Percentiles rank a stretch among this genome's conserved stretches.
phyloP scores from a whole-genome alignment of 2,329 filamentous ascomycete species.

The Uncinocarpus reesii region DNA sequence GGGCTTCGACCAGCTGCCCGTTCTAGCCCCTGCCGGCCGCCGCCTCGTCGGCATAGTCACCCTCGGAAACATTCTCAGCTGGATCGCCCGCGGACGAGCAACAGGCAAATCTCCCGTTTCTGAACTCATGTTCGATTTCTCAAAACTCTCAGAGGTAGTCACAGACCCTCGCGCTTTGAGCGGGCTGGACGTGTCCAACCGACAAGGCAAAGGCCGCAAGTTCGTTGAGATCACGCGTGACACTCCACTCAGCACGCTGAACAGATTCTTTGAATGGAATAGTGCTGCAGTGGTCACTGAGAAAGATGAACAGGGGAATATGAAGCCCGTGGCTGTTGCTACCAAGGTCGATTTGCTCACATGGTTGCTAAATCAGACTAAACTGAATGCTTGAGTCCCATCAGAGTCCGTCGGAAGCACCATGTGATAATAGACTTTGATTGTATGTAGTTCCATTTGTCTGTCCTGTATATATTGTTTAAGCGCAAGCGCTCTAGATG shows the following conservation, averaged over 20 bases:
- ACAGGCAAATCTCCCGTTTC: slow-evolving; percentile 61
- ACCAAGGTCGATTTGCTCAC: slow-evolving; percentile 94
- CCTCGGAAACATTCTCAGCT: slow-evolving; percentile 84
- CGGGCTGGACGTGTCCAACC: slow-evolving; percentile 6
- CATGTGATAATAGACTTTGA: neutral
- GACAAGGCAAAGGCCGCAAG: slow-evolving; percentile 40
- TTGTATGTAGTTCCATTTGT: neutral
- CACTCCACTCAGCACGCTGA: slow-evolving; percentile 70
- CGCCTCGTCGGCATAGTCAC: slow-evolving; percentile 87
- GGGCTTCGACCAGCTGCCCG: slow-evolving; percentile 93
- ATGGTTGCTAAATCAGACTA: slow-evolving; percentile 68
- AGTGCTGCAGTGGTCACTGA: slow-evolving; percentile 91
- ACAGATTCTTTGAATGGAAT: slow-evolving; percentile 97
- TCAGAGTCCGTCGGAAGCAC: too few relatives aligned
- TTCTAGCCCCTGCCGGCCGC: slow-evolving; percentile 58
- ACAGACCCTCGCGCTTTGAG: slow-evolving; percentile 66
- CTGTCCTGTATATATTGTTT: neutral
- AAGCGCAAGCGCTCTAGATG: neutral
- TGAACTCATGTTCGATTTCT: slow-evolving; percentile 96
- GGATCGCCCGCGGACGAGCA: slow-evolving; percentile 75
- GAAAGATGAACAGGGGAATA: slow-evolving; percentile 46
- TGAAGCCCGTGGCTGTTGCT: slow-evolving; percentile 78
- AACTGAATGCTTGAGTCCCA: slow-evolving; percentile 16
- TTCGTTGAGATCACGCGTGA: slow-evolving; percentile 93
- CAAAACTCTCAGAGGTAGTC: slow-evolving; percentile 73